Conservation (phyloP, 768 basidiomycete species). For the Amanita thiersii region DNA sequence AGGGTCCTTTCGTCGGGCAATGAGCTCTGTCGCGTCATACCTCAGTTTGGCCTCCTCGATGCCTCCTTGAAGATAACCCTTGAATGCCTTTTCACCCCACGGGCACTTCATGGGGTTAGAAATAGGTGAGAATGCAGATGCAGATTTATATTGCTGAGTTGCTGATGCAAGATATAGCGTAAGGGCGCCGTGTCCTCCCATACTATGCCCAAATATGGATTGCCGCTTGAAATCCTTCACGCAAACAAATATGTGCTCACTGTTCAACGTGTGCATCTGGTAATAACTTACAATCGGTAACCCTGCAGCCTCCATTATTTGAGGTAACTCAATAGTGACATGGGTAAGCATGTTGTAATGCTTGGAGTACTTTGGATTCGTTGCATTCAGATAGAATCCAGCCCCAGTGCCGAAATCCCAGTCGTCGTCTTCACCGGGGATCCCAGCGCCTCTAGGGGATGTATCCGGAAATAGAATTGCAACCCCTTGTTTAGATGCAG, state of each 20-base stretch:
- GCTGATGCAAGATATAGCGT: constrained; percentile 79
- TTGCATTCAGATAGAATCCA: constrained; percentile 95
- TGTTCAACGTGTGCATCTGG: constrained; percentile 1
- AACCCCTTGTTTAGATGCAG: constrained; percentile 78
- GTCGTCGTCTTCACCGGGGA: constrained; percentile 69
- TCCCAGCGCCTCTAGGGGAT: constrained; percentile 84
- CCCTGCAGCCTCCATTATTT: constrained; percentile 61
- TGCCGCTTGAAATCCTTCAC: constrained; percentile 70
- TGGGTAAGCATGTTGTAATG: constrained; percentile 89
- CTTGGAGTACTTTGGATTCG: constrained; percentile 58
- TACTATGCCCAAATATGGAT: constrained; percentile 93
- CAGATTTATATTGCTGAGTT: constrained; percentile 69
- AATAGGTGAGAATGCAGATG: constrained; percentile 83
- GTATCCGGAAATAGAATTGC: constrained; percentile 95
- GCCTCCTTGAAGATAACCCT: constrained; percentile 74
- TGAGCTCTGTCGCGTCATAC: constrained; percentile 85
- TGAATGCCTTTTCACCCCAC: constrained; percentile 92
- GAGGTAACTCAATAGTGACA: constrained; percentile 78
- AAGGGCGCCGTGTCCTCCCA: constrained; percentile 96
- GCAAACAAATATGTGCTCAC: neutral
- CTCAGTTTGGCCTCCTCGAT: constrained; percentile 60
- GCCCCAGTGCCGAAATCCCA: constrained; percentile 97
- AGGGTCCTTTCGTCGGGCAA: constrained; percentile 51
- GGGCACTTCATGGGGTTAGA: constrained; percentile 79
- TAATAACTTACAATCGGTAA: constrained; percentile 65